Evolutionary conservation across 2,329 filamentous ascomycete species (phyloP).

Genomic region (Arthroderma sp.): DNA sequence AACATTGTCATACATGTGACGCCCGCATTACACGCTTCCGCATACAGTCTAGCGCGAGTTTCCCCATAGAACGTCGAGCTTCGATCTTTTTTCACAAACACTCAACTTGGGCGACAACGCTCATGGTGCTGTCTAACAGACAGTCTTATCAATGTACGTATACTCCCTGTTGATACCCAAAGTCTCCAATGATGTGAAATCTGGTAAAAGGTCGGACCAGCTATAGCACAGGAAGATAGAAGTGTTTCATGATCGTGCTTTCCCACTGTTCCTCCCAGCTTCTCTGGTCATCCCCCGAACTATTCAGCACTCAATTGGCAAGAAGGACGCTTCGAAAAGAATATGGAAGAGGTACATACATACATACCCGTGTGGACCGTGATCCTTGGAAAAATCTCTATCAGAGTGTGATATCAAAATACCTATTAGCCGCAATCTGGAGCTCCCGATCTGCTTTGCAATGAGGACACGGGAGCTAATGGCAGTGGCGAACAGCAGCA

Average conservation of each 20-base stretch:
- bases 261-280: background rate
- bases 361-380: background rate
- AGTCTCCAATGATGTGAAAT: constrained; percentile 30
- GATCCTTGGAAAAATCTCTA: background rate
- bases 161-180: background rate
- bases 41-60: too few species aligned
- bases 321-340: background rate
- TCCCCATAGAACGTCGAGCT: too few species aligned
- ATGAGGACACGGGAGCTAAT: constrained; percentile 33
- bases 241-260: background rate
- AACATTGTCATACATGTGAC: too few species aligned
- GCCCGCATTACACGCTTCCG: too few species aligned
- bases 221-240: constrained; percentile 5
- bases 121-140: background rate
- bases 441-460: constrained; percentile 28
- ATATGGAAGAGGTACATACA: background rate
- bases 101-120: too few species aligned
- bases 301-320: background rate
- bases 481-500: constrained; percentile 26
- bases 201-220: constrained; percentile 36
- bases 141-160: background rate
- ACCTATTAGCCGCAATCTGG: constrained; percentile 22
- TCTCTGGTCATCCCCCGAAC: background rate
- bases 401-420: background rate
- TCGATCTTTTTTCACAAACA: too few species aligned